Percentiles rank a stretch among this genome's conserved stretches.
Evolutionary conservation across 2,329 filamentous ascomycete species (phyloP).

Genomic region (Zalaria sp.): DNA sequence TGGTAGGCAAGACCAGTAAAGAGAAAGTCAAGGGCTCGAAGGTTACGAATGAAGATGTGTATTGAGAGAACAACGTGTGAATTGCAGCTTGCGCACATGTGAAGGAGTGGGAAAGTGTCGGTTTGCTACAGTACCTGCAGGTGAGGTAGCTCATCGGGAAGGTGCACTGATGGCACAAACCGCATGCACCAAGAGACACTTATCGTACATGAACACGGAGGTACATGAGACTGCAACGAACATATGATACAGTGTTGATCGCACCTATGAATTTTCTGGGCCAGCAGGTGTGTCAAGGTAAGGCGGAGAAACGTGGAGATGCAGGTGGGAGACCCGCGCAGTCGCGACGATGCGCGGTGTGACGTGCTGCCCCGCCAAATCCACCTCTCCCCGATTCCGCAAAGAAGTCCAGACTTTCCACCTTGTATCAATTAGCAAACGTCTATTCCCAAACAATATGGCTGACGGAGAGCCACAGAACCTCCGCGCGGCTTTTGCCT

Average conservation of each 20-base stretch:
- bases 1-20: too few relatives aligned
- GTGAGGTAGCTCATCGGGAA: neutral
- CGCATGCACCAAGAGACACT: too few relatives aligned
- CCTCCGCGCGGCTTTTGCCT: conserved; percentile 39
- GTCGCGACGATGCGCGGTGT: too few relatives aligned
- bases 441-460: conserved; percentile 11
- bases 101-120: neutral
- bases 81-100: neutral
- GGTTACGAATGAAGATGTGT: too few relatives aligned
- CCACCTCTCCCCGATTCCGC: too few relatives aligned
- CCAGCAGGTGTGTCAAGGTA: neutral
- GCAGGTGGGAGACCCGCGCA: too few relatives aligned
- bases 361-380: too few relatives aligned
- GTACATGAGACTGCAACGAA: too few relatives aligned
- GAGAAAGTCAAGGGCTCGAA: too few relatives aligned
- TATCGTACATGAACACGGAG: too few relatives aligned
- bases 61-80: neutral
- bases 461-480: conserved; percentile 34
- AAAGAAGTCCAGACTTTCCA: neutral
- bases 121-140: neutral
- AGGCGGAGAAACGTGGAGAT: neutral
- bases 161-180: neutral
- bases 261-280: neutral
- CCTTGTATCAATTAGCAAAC: neutral
- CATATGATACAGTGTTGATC: too few relatives aligned